Evolutionary conservation across 78 protist species (phyloP).

Genomic region (Mantamonas sphyraenae): DNA sequence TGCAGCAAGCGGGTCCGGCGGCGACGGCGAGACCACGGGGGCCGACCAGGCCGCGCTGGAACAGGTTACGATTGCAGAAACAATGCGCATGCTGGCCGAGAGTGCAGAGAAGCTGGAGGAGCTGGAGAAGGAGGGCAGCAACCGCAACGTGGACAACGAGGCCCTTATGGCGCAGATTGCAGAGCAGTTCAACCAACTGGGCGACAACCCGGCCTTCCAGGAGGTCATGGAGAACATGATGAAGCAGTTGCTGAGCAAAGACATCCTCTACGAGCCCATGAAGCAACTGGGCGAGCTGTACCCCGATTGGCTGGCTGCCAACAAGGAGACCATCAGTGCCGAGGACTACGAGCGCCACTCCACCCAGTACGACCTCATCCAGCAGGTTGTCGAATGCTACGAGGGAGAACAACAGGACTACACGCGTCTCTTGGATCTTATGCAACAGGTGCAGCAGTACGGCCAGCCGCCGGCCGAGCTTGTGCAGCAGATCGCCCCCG

Average conservation of each 20-base stretch:
- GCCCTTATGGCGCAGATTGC: background rate
- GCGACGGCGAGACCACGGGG: no score
- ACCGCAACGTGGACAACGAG: no score
- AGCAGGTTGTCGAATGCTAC: background rate
- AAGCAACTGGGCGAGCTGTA: background rate
- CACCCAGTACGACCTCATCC: background rate
- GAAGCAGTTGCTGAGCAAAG: background rate
- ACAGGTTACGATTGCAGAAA: no score
- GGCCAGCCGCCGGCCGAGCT: constrained; percentile 3
- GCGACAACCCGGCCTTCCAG: background rate
- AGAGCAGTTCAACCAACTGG: background rate
- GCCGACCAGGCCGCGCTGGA: no score
- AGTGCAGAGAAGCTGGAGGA: no score
- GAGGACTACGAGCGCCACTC: background rate
- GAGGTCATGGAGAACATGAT: background rate
- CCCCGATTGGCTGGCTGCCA: background rate
- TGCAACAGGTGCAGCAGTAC: background rate
- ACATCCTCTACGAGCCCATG: background rate
- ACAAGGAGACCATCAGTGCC: background rate
- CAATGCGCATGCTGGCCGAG: no score
- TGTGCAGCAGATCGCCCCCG: background rate
- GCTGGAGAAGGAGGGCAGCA: no score
- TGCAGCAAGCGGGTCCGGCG: no score
- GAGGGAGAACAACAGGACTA: background rate
- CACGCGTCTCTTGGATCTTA: background rate